Conservation (phyloP, 208 protist species). For the Crithidia acanthocephali region DNA sequence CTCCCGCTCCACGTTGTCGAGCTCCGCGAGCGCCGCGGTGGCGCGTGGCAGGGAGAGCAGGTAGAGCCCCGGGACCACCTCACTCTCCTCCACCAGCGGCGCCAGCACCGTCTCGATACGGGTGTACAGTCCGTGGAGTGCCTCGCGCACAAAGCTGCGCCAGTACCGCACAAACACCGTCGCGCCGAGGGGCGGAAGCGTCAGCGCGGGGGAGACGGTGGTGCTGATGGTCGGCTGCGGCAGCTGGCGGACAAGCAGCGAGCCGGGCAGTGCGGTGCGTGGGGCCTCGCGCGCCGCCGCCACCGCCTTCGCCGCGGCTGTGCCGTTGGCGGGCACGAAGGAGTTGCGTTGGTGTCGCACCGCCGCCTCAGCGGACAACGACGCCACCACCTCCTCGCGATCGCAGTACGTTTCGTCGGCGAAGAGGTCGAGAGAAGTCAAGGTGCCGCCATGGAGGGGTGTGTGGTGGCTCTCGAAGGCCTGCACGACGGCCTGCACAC, state of each 20-base stretch:
- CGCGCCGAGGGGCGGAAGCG: slow-evolving; percentile 42
- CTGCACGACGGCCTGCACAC: slow-evolving; percentile 55
- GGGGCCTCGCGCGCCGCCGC: neutral
- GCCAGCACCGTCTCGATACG: slow-evolving; percentile 52
- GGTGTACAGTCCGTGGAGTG: slow-evolving; percentile 45
- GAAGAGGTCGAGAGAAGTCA: slow-evolving; percentile 45
- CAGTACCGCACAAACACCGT: slow-evolving; percentile 71
- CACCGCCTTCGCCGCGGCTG: neutral
- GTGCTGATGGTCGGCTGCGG: slow-evolving; percentile 25
- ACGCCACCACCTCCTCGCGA: slow-evolving; percentile 11
- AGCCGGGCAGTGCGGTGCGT: slow-evolving; percentile 14
- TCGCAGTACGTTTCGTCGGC: slow-evolving; percentile 55
- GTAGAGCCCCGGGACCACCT: slow-evolving; percentile 73
- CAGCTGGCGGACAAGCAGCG: slow-evolving; percentile 13
- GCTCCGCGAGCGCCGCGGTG: slow-evolving; percentile 25
- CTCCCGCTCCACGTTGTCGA: slow-evolving; percentile 29
- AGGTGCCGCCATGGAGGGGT: slow-evolving; percentile 47
- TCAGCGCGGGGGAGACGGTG: slow-evolving; percentile 14
- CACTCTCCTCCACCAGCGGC: slow-evolving; percentile 71
- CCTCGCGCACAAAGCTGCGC: slow-evolving; percentile 54
- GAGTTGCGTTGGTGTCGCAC: neutral
- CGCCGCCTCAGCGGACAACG: neutral
- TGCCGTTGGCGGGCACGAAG: neutral
- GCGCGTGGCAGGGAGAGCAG: slow-evolving; percentile 55
- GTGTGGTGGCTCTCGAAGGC: slow-evolving; percentile 62